Evolutionary conservation across 495 filamentous ascomycete species (phyloP), one percentile per base, ranked within the genome.

Genomic region (Extremus antarcticus): DNA sequence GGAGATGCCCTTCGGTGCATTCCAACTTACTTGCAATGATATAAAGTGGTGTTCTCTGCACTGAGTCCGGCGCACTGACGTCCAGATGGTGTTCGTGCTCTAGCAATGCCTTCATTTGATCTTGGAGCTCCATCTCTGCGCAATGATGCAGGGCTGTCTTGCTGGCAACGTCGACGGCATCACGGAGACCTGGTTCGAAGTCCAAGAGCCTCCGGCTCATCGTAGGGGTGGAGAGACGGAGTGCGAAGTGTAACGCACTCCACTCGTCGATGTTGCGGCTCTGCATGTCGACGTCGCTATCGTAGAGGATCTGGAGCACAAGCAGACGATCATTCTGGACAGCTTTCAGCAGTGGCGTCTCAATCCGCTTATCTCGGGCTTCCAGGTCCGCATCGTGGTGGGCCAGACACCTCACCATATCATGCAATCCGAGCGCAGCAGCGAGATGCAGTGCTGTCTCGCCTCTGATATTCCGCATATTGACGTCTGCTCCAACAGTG

Each of bases 261-360:
- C 50, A 58, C 43, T 58, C 56, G 41, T 58, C 43, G 19, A 19
- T 20, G 43, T 58, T 45, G 15, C 22, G 35, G 13, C 39, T 46
- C n/a, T 21, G n/a, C 21, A 52, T 25, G 24, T 57, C 38, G 9
- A 48, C 55, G 0, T 38, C 48, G 22, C 9, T 17, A 25, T 57
- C 48, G 20, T n/a, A 39, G n/a, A 57, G 55, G 20, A 51, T 32
- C 24, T 52, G 47, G 2, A 57, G 29, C 3, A 47, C 47, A 15
- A 24, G 29, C 1, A 16, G 17, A 25, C 53, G 50, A 21, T 47
- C 39, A 15, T 40, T 24, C 22, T 47, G 23, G 15, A 53, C 50
- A n/a, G 56, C 56, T 40, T 47, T 48, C 8, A 53, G 11, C 3
- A 58, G 13, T 2, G 56, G 41, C 1, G 56, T 58, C 49, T 58